Evolutionary conservation across 306 rosid species (phyloP).

Genomic region (Lotus japonicus): DNA sequence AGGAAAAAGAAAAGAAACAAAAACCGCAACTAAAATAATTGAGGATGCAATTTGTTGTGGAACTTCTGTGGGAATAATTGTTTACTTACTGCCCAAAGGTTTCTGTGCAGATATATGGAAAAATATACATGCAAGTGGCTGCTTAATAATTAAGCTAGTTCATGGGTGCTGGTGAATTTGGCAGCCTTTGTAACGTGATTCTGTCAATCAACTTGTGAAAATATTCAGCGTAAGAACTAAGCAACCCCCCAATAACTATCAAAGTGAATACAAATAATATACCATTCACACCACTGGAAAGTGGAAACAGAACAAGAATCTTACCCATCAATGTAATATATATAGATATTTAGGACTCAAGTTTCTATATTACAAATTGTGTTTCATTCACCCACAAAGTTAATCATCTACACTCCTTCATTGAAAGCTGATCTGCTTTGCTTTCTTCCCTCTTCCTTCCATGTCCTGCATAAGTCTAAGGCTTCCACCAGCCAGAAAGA

Average conservation of each 20-base stretch:
- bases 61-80: too few relatives aligned
- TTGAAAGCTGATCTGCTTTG: background rate
- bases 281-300: background rate
- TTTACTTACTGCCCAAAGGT: too few relatives aligned
- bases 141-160: constrained; percentile 26
- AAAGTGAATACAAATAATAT: background rate
- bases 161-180: background rate
- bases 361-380: background rate
- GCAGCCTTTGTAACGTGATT: background rate
- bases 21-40: too few relatives aligned
- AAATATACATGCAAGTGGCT: background rate
- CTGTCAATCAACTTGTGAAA: background rate
- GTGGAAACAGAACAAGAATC: constrained; percentile 7
- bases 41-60: too few relatives aligned
- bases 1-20: too few relatives aligned
- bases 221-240: constrained; percentile 29
- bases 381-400: background rate
- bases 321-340: background rate
- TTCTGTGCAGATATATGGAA: too few relatives aligned
- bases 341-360: constrained; percentile 8
- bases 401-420: background rate
- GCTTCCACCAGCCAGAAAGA: constrained; percentile 47
- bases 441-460: background rate
- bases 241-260: background rate
- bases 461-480: constrained; percentile 49